Conservation (phyloP, 208 protist species). For the Trypanosoma cruzi region DNA sequence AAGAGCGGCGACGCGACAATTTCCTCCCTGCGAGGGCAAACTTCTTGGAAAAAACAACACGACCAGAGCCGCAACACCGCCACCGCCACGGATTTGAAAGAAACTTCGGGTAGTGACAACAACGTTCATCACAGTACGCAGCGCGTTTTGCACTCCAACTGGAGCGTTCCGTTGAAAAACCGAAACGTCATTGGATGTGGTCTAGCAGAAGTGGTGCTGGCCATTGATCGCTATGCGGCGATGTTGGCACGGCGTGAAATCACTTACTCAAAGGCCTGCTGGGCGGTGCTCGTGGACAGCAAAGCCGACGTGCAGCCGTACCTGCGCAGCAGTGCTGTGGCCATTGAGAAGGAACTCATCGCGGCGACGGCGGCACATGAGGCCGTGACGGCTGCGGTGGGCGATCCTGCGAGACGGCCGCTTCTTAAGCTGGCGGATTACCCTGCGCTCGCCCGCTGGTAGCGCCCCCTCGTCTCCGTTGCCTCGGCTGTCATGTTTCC, state of each 20-base stretch:
- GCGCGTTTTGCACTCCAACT: background rate
- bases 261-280: constrained; percentile 66
- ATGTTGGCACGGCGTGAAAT: constrained; percentile 61
- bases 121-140: background rate
- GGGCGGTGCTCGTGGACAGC: constrained; percentile 59
- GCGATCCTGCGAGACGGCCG: constrained; percentile 20
- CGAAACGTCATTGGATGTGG: constrained; percentile 63
- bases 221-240: constrained; percentile 67
- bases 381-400: constrained; percentile 26
- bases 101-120: background rate
- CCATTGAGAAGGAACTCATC: constrained; percentile 68
- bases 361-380: constrained; percentile 54
- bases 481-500: background rate
- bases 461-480: background rate
- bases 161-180: constrained; percentile 11
- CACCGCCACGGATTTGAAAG: background rate
- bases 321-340: constrained; percentile 39
- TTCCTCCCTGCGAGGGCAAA: background rate
- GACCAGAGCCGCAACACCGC: no score
- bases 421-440: constrained; percentile 18
- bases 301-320: constrained; percentile 31
- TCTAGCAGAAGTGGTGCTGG: constrained; percentile 57
- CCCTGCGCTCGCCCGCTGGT: constrained; percentile 21
- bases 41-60: background rate
- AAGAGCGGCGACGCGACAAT: background rate